These are phyloP conservation scores for Kandelia obovata DNA, from an alignment of 345 rosid genomes.

Conservation along the genomic window DNA sequence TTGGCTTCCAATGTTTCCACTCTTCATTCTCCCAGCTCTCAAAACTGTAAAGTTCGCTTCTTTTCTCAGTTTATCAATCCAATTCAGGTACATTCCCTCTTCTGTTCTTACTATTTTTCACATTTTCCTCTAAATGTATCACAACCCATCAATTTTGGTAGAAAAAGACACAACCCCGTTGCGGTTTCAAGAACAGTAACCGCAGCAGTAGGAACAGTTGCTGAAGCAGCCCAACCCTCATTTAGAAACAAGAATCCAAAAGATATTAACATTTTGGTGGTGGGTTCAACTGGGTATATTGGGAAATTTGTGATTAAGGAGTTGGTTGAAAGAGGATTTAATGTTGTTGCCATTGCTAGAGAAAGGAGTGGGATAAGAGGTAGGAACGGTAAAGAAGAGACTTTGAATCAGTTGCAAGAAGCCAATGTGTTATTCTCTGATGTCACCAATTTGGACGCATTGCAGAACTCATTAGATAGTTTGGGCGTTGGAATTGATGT, in stretches of 20 bases:
- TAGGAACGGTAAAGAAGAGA: slow-evolving; percentile 55
- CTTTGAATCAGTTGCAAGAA: slow-evolving; percentile 51
- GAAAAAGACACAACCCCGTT: slow-evolving; percentile 34
- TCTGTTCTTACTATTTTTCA: slow-evolving; percentile 15
- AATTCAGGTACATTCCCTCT: slow-evolving; percentile 49
- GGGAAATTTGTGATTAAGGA: slow-evolving; percentile 85
- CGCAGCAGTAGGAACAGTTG: slow-evolving; percentile 24
- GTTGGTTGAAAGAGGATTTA: slow-evolving; percentile 73
- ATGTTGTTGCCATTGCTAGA: slow-evolving; percentile 76
- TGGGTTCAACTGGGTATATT: slow-evolving; percentile 92
- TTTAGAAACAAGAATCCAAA: slow-evolving; percentile 58
- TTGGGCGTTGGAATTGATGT: slow-evolving; percentile 60
- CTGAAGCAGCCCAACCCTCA: slow-evolving; percentile 32
- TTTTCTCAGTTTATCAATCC: slow-evolving; percentile 40
- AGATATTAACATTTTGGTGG: slow-evolving; percentile 68
- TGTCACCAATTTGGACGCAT: slow-evolving; percentile 52
- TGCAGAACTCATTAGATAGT: slow-evolving; percentile 48
- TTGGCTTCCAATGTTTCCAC: slow-evolving; percentile 42
- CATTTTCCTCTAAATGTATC: slow-evolving; percentile 19
- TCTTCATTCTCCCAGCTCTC: slow-evolving; percentile 28
- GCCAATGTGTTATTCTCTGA: slow-evolving; percentile 82
- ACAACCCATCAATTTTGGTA: slow-evolving; percentile 21
- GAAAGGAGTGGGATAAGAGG: slow-evolving; percentile 81
- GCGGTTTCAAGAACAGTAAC: slow-evolving; percentile 40
- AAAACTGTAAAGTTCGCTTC: slow-evolving; percentile 27